These are phyloP conservation scores for Ogataea paraovalis DNA, from an alignment of 805 yeast genomes.

Conservation along the genomic window DNA sequence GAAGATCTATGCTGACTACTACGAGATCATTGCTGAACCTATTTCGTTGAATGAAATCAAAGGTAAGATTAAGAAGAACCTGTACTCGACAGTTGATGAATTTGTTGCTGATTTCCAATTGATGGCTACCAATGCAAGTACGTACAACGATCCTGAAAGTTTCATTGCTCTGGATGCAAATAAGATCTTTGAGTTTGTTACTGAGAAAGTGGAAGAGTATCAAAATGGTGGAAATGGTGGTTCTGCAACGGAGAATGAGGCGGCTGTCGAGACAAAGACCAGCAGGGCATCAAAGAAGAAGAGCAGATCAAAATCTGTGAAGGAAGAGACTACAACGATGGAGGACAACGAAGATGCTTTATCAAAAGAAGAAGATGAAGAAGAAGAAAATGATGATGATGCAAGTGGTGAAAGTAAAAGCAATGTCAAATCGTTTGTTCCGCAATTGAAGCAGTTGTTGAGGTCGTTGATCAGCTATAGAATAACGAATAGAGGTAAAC, in stretches of 20 bases:
- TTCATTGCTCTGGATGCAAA: slow-evolving; percentile 66
- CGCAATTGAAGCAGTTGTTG: slow-evolving; percentile 27
- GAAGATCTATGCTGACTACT: slow-evolving; percentile 77
- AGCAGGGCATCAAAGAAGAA: slow-evolving; percentile 5
- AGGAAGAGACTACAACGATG: neutral
- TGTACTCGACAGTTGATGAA: slow-evolving; percentile 37
- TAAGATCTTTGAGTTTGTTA: slow-evolving; percentile 52
- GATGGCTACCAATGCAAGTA: slow-evolving; percentile 66
- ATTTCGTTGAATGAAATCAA: slow-evolving; percentile 67
- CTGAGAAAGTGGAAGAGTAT: slow-evolving; percentile 41
- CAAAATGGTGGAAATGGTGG: slow-evolving; percentile 27
- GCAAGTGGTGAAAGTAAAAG: neutral
- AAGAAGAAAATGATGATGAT: too few relatives aligned
- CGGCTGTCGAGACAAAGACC: neutral
- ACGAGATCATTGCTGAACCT: slow-evolving; percentile 58
- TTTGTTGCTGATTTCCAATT: slow-evolving; percentile 58
- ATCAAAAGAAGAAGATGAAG: slow-evolving; percentile 1
- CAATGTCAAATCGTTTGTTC: slow-evolving; percentile 9
- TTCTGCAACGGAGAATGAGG: neutral
- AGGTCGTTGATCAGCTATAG: slow-evolving; percentile 41
- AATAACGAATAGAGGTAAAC: slow-evolving; percentile 44
- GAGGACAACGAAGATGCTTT: slow-evolving; percentile 1
- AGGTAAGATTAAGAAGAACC: slow-evolving; percentile 37
- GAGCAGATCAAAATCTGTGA: neutral
- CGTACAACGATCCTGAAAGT: slow-evolving; percentile 64